phyloP scores from a whole-genome alignment of 2,329 filamentous ascomycete species.

The Annulohypoxylon truncatum region DNA sequence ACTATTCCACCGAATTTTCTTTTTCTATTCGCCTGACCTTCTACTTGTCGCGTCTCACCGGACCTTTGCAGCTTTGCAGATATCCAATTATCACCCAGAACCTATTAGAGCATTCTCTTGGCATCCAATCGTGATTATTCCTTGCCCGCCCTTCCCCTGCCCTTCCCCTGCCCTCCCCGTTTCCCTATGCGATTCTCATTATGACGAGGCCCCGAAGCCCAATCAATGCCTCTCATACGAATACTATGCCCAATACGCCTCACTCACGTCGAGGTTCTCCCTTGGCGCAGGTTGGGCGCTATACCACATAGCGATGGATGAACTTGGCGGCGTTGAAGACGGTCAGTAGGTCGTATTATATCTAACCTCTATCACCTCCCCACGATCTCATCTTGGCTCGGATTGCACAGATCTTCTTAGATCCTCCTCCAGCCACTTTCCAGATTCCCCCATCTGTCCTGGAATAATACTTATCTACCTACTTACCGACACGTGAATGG shows the following conservation, averaged over 20 bases:
- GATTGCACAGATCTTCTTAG: slow-evolving; percentile 36
- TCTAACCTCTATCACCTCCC: slow-evolving; percentile 29
- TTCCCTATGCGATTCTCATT: slow-evolving; percentile 20
- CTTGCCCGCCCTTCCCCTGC: slow-evolving; percentile 27
- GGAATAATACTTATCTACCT: slow-evolving; percentile 26
- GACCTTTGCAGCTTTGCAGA: neutral
- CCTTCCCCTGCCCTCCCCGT: slow-evolving; percentile 33
- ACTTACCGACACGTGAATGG: slow-evolving; percentile 49
- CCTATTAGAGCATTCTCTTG: slow-evolving; percentile 27
- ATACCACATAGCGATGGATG: slow-evolving; percentile 23
- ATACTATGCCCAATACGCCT: slow-evolving; percentile 31
- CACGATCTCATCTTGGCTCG: slow-evolving; percentile 23
- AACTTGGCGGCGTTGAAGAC: slow-evolving; percentile 28
- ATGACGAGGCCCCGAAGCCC: slow-evolving; percentile 29
- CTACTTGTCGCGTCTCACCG: slow-evolving; percentile 14
- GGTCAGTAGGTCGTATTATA: slow-evolving; percentile 30
- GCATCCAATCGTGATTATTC: slow-evolving; percentile 35
- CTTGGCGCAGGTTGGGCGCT: slow-evolving; percentile 31
- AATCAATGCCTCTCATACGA: slow-evolving; percentile 29
- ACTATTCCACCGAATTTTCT: slow-evolving; percentile 1
- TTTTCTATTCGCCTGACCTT: slow-evolving; percentile 1
- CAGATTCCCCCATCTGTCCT: slow-evolving; percentile 27
- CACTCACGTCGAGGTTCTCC: slow-evolving; percentile 29
- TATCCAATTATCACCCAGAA: slow-evolving; percentile 19
- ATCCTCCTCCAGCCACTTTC: slow-evolving; percentile 25